Evolutionary conservation across 345 rosid species (phyloP), one percentile per base, ranked within the genome.

Genomic region (Pistacia integerrima): DNA sequence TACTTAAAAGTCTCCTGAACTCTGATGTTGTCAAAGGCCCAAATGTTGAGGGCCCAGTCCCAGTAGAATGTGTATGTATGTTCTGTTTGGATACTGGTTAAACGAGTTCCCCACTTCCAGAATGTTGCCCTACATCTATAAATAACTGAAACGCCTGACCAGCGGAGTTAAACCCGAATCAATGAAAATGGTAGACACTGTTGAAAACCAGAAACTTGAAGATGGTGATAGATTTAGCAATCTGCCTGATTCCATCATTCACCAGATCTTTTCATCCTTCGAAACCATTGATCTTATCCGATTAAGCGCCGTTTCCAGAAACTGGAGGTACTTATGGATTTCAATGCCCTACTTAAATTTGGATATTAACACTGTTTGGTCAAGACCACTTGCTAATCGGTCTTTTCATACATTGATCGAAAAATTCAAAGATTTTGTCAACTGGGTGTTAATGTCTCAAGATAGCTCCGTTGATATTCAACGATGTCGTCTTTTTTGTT

Each of bases 261-360:
- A 59, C n/a, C 48, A 72, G 14, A 59, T 72, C 12, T 44, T 72
- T 7, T 72, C 57, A 30, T 72, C 57, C 20, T 49, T 72, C 3
- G 66, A 72, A 28, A 44, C 56, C 8, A 44, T 1, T 1, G 75
- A 59, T 14, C 56, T 59, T 7, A 18, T 59, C 16, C 35, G 74
- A 18, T 14, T 35, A 3, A 60, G 57, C 10, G 57, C 57, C 2
- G 60, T 54, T 14, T 52, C 73, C 3, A 9, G 51, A 8, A 35
- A 33, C 30, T 69, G 62, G 62, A 52, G 58, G 67, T 16, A 61
- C 46, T 60, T 61, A 17, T 73, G 76, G 76, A 30, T 33, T 28
- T 73, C 60, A 49, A 49, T 30, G 35, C 59, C 67, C 18, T 60
- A 46, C 38, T 61, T 61, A 14, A 8, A 51, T n/a, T 49, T 68